phyloP scores from a whole-genome alignment of 768 basidiomycete species.

The Agaricus sinodeliciosus region DNA sequence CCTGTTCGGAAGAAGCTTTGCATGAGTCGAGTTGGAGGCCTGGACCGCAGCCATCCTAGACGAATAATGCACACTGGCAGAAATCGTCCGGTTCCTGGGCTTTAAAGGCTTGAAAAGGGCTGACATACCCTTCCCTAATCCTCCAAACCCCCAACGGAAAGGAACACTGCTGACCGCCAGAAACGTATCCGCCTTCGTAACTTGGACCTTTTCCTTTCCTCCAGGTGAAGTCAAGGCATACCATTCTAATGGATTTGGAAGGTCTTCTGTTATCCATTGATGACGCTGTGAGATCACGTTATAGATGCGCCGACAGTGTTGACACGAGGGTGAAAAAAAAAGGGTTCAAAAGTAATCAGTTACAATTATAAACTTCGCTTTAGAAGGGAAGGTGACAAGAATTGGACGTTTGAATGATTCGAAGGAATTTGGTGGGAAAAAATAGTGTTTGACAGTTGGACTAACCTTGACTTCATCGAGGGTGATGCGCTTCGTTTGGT shows the following conservation, averaged over 20 bases:
- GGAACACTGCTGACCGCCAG: constrained; percentile 63
- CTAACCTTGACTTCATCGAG: constrained; percentile 75
- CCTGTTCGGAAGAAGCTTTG: neutral
- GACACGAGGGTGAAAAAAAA: constrained; percentile 7
- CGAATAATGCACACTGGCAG: neutral
- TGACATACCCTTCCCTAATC: constrained; percentile 37
- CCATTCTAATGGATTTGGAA: constrained; percentile 66
- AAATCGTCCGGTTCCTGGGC: constrained; percentile 1
- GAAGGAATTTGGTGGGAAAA: neutral
- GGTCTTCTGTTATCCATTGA: constrained; percentile 63
- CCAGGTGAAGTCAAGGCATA: constrained; percentile 36
- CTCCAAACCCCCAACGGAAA: constrained; percentile 57
- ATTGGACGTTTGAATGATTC: constrained; percentile 7
- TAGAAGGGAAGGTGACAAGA: constrained; percentile 10
- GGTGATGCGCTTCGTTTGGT: constrained; percentile 64
- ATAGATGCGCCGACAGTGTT: neutral
- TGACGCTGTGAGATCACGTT: constrained; percentile 33
- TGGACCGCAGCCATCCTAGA: neutral
- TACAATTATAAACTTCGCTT: constrained; percentile 5
- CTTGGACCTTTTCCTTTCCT: constrained; percentile 29
- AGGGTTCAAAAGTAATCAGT: constrained; percentile 7
- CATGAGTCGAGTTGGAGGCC: neutral
- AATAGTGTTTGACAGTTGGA: constrained; percentile 1
- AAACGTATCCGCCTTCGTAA: constrained; percentile 73
- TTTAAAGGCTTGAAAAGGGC: constrained; percentile 34